Conservation (phyloP, 2,329 filamentous ascomycete species). For the Gyromitra esculenta region DNA sequence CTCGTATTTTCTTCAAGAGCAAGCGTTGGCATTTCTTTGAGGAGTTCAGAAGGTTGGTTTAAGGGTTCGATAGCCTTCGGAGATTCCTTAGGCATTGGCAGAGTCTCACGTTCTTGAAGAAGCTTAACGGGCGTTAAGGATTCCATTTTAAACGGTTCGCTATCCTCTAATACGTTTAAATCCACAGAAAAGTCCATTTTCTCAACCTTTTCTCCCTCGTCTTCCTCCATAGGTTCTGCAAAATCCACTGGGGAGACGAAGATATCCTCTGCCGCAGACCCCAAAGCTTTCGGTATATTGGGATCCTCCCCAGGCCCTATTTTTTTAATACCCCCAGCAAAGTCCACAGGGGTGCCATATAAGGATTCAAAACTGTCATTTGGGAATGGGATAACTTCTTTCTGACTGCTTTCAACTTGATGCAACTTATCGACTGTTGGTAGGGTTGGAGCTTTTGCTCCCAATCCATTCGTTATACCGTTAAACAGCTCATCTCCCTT, state of each 20-base stretch:
- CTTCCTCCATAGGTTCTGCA: slow-evolving; percentile 8
- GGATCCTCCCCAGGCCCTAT: background rate
- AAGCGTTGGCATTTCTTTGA: background rate
- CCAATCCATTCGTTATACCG: background rate
- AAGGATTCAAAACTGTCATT: slow-evolving; percentile 23
- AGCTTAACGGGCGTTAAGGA: slow-evolving; percentile 23
- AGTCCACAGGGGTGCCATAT: slow-evolving; percentile 44
- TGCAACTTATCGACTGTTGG: background rate
- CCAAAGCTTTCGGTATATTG: background rate
- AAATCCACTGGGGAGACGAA: background rate
- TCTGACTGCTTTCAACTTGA: background rate
- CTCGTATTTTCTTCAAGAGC: background rate
- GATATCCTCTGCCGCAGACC: slow-evolving; percentile 1
- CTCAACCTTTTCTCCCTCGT: background rate
- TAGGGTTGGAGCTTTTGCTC: too few species aligned
- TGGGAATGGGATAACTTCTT: too few species aligned
- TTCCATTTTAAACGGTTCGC: slow-evolving; percentile 2
- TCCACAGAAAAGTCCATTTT: background rate
- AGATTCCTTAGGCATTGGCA: background rate
- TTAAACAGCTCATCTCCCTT: background rate
- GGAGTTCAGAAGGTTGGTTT: background rate
- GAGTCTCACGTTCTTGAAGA: slow-evolving; percentile 26
- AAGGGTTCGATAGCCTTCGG: background rate
- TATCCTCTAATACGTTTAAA: slow-evolving; percentile 6
- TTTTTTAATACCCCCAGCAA: background rate